phyloP scores from a whole-genome alignment of 164 flowering plant species.

The Nelumbo lutea region DNA sequence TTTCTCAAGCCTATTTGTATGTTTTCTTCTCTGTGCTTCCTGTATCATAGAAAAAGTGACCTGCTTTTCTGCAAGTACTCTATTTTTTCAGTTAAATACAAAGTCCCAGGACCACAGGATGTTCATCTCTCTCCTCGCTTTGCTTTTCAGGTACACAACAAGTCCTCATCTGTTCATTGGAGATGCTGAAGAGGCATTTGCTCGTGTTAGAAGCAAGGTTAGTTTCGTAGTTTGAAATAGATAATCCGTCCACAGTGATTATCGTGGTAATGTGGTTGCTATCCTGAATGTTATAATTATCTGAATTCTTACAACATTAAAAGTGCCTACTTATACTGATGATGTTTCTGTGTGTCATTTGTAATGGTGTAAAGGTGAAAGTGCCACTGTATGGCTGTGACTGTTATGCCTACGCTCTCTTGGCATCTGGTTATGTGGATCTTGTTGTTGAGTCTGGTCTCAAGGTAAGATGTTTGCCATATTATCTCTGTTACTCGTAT shows the following conservation, averaged over 20 bases:
- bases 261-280: too few relatives aligned
- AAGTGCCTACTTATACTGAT: too few relatives aligned
- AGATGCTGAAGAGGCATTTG: constrained; percentile 79
- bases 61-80: background rate
- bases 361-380: constrained; percentile 61
- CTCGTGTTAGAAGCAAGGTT: constrained; percentile 86
- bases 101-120: background rate
- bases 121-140: background rate
- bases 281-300: too few relatives aligned
- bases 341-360: background rate
- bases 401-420: constrained; percentile 95
- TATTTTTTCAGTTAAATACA: background rate
- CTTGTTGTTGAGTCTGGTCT: constrained; percentile 95
- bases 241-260: background rate
- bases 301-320: too few relatives aligned
- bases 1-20: constrained; percentile 88
- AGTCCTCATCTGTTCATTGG: constrained; percentile 91
- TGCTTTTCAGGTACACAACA: constrained; percentile 71
- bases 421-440: constrained; percentile 93
- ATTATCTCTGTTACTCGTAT: background rate
- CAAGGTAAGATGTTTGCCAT: constrained; percentile 45
- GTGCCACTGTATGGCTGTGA: constrained; percentile 96
- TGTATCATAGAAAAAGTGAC: background rate
- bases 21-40: constrained; percentile 15
- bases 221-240: constrained; percentile 1